phyloP scores from a whole-genome alignment of 495 filamentous ascomycete species.

The Podospora sp. region DNA sequence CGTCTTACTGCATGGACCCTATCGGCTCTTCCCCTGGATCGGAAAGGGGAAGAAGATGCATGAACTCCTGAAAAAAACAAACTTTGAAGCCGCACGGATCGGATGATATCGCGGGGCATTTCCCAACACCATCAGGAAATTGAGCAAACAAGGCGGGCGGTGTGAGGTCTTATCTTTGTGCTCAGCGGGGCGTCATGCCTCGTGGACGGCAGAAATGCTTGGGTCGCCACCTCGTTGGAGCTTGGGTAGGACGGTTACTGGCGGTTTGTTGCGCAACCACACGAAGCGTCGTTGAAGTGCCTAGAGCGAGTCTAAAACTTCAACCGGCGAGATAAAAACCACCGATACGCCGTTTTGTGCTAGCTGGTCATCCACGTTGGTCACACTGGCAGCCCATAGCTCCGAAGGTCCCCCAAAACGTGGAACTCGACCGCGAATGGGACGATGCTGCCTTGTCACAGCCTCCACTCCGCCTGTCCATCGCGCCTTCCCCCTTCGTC shows the following conservation, averaged over 20 bases:
- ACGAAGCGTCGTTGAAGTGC: neutral
- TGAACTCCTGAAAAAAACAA: slow-evolving; percentile 9
- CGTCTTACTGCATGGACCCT: slow-evolving; percentile 14
- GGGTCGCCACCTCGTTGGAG: slow-evolving; percentile 1
- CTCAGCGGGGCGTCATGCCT: slow-evolving; percentile 10
- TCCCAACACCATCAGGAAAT: neutral
- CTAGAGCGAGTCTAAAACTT: neutral
- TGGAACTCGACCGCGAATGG: neutral
- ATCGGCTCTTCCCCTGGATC: neutral
- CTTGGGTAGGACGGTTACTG: neutral
- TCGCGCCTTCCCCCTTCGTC: neutral
- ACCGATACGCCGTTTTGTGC: neutral
- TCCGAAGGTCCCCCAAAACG: neutral
- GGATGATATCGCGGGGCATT: neutral
- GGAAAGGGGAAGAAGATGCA: slow-evolving; percentile 1
- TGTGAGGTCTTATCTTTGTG: neutral
- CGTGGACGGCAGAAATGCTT: neutral
- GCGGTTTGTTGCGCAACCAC: neutral
- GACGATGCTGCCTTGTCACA: neutral
- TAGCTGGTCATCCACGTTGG: neutral
- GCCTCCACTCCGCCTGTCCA: neutral
- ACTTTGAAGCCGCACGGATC: neutral
- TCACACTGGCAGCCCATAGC: neutral
- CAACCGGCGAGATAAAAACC: neutral
- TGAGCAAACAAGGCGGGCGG: neutral